Percentiles rank a stretch among this genome's conserved stretches.
These are phyloP conservation scores for Eucalyptus rudis DNA, from an alignment of 345 rosid species.

Conservation along the genomic window DNA sequence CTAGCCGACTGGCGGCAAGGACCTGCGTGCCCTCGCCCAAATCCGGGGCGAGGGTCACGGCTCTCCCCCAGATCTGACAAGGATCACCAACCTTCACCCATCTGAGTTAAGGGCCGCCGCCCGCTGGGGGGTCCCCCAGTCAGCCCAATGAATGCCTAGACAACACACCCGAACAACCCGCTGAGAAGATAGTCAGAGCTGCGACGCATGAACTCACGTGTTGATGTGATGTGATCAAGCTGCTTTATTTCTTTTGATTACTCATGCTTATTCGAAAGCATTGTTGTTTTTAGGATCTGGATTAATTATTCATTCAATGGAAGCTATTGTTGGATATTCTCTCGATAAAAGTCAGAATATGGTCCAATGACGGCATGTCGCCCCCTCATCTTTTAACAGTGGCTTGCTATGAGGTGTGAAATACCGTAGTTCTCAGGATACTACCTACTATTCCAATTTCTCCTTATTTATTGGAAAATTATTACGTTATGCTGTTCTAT, in stretches of 20 bases:
- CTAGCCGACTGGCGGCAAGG: fast-evolving
- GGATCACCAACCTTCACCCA: fast-evolving
- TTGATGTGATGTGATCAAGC: no score
- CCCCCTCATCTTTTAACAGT: conserved; percentile 74
- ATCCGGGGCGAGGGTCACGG: no score
- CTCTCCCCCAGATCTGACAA: fast-evolving
- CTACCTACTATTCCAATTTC: neutral
- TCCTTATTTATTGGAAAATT: neutral
- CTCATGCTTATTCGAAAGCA: no score
- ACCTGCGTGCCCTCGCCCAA: fast-evolving
- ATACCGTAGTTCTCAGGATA: neutral
- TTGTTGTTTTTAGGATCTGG: no score
- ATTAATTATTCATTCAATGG: no score
- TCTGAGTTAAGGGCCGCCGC: fast-evolving
- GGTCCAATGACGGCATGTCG: no score
- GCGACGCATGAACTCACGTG: no score
- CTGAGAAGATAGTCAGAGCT: no score
- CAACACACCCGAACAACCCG: no score
- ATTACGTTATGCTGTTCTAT: neutral
- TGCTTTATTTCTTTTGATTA: no score
- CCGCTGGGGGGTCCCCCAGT: fast-evolving
- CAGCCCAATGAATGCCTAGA: fast-evolving
- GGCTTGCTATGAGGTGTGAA: conserved; percentile 77
- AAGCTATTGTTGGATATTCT: no score
- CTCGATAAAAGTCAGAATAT: no score